Percentiles rank a stretch among this genome's conserved stretches.
Conservation (phyloP, 345 rosid genomes). For the Gossypium thurberi region DNA sequence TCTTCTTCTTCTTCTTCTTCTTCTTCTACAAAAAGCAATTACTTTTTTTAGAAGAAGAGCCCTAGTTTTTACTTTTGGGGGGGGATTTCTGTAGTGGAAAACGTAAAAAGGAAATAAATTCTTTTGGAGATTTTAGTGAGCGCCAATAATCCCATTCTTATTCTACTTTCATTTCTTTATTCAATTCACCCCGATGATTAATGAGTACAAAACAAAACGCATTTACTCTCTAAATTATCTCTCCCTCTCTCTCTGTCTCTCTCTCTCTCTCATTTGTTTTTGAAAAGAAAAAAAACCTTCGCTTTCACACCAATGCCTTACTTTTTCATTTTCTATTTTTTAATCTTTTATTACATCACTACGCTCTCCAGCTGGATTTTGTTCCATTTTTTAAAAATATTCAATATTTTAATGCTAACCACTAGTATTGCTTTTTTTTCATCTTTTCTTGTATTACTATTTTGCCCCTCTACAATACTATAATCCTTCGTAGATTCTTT, state of each 20-base stretch:
- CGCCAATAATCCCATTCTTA: background rate
- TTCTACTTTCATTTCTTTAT: background rate
- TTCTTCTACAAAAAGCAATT: constrained; percentile 4
- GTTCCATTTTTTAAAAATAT: background rate
- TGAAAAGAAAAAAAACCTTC: constrained; percentile 3
- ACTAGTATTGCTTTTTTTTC: too few species aligned
- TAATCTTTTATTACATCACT: background rate
- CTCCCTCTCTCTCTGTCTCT: background rate
- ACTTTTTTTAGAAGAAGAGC: background rate
- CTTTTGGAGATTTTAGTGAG: background rate
- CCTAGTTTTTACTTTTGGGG: background rate
- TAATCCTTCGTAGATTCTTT: too few species aligned
- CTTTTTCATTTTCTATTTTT: background rate
- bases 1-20: background rate
- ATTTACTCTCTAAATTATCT: background rate
- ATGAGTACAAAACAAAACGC: constrained; percentile 31
- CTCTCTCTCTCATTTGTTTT: background rate
- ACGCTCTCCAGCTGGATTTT: background rate
- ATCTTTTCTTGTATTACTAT: background rate
- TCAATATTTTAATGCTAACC: too few species aligned
- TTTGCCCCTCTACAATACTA: background rate
- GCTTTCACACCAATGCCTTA: constrained; percentile 16
- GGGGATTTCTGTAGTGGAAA: background rate
- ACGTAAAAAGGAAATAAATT: background rate
- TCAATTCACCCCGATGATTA: background rate